A percentile compares a stretch with the other conserved stretches of the same genome.
These are phyloP conservation scores for Wickerhamiella spandovensis DNA, from an alignment of 805 yeast species.

Conservation along the genomic window DNA sequence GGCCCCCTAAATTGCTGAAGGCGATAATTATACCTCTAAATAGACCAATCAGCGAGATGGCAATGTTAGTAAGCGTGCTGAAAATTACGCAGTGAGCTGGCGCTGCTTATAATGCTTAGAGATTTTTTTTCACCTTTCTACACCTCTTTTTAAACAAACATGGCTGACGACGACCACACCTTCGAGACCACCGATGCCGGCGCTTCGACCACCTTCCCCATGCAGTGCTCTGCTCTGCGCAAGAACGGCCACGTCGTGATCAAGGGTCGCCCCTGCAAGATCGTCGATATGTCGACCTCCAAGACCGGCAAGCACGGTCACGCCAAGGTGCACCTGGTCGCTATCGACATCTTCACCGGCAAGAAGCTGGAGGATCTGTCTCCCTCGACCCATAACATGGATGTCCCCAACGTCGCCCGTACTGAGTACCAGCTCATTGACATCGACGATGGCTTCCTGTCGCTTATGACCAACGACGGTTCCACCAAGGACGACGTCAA, in stretches of 20 bases:
- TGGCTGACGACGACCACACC: constrained; percentile 48
- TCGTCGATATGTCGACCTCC: constrained; percentile 99
- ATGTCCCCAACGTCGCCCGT: constrained; percentile 95
- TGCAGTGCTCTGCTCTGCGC: constrained; percentile 99
- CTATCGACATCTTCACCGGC: constrained; percentile 96
- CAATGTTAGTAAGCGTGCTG: neutral
- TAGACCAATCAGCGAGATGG: neutral
- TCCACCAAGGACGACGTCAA: constrained; percentile 98
- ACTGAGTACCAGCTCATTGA: constrained; percentile 91
- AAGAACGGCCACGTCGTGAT: constrained; percentile 98
- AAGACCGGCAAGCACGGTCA: constrained; percentile 99
- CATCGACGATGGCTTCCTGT: constrained; percentile 96
- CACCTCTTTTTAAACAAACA: constrained; percentile 10
- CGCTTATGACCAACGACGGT: constrained; percentile 94
- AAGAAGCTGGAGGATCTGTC: constrained; percentile 99
- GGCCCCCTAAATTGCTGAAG: too few species aligned
- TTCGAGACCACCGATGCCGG: constrained; percentile 98
- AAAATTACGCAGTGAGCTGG: constrained; percentile 1
- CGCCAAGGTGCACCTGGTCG: constrained; percentile 99
- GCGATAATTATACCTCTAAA: too few species aligned
- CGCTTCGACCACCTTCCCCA: constrained; percentile 96
- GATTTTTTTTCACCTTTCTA: constrained; percentile 3
- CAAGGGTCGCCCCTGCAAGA: constrained; percentile 99
- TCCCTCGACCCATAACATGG: constrained; percentile 99
- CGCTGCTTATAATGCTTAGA: neutral